Evolutionary conservation across 768 basidiomycete species (phyloP), one percentile per base, ranked within the genome.

Genomic region (Lactarius hengduanensis): DNA sequence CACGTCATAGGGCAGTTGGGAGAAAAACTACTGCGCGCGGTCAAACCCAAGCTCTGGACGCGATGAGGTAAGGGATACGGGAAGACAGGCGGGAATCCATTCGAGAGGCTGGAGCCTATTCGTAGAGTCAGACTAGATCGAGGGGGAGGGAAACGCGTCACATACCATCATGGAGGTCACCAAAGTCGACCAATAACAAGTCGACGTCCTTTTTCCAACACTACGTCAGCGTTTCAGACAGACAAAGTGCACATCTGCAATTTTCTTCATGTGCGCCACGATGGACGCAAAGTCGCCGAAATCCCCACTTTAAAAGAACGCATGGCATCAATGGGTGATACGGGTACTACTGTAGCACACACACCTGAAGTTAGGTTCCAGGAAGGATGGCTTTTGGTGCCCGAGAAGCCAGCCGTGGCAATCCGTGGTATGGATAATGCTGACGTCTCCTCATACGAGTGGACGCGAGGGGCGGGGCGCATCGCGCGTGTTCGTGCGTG

Each of bases 281-380:
- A 96, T 96, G n/a, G 90, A 92, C 45, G 88, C 82, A 73, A 95
- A 90, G 70, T 93, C 91, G n/a, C 92, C 94, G 32, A 87, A 81
- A 72, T 87, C 85, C 16, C 84, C 86, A 65, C 83, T 80, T 62
- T 9, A 70, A 30, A 22, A 36, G 41, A 30, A 22, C 55, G 30
- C 22, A 28, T 16, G 22, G 10, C 18, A 8, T 26, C 26, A 26
- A 26, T 26, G 26, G 26, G 1, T 1, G 26, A 26, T 26, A 26
- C 26, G 26, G 26, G 26, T 26, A 26, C 26, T 26, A 26, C 34
- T 34, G 34, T 34, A 34, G 34, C n/a, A 47, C 11, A 70, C 80
- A 32, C 28, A 28, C 28, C 28, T 28, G 75, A 90, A 92, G 74
- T 89, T 87, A 0, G 91, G 90, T 71, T 94, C 91, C 0, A 90